Conservation (phyloP, 192 early-diverging fungal species). For the Entomortierella beljakovae region DNA sequence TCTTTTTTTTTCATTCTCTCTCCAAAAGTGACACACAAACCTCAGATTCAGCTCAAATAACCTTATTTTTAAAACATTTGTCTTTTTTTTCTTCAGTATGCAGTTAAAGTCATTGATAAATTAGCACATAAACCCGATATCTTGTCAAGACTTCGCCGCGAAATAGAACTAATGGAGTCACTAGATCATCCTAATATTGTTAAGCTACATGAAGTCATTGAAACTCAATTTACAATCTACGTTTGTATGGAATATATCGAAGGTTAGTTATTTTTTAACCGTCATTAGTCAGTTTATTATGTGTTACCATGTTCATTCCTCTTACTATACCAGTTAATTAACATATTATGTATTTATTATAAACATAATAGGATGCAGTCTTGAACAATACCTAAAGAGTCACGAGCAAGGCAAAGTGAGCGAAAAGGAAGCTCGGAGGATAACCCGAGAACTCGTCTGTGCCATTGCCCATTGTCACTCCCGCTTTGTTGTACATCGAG, state of each 20-base stretch:
- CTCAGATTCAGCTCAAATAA: too few species aligned
- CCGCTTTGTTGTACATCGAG: conserved; percentile 83
- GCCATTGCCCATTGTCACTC: conserved; percentile 81
- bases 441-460: conserved; percentile 87
- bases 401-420: conserved; percentile 74
- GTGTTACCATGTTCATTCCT: too few species aligned
- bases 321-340: too few species aligned
- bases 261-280: too few species aligned
- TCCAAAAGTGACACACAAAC: too few species aligned
- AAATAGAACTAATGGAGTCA: conserved; percentile 83
- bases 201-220: conserved; percentile 84
- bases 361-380: conserved; percentile 72
- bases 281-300: too few species aligned
- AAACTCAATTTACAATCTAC: conserved; percentile 83
- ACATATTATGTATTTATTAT: conserved; percentile 8
- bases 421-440: conserved; percentile 87
- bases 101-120: conserved; percentile 65
- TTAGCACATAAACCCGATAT: conserved; percentile 63
- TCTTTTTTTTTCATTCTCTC: too few species aligned
- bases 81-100: conserved; percentile 33
- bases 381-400: conserved; percentile 89
- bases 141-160: conserved; percentile 79
- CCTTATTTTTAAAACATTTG: neutral
- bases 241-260: conserved; percentile 90
- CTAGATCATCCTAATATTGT: conserved; percentile 93